Percentiles rank a stretch among this genome's conserved stretches.
Evolutionary conservation across 2,329 filamentous ascomycete genomes (phyloP).

Genomic region (Lasiodiplodia citricola): DNA sequence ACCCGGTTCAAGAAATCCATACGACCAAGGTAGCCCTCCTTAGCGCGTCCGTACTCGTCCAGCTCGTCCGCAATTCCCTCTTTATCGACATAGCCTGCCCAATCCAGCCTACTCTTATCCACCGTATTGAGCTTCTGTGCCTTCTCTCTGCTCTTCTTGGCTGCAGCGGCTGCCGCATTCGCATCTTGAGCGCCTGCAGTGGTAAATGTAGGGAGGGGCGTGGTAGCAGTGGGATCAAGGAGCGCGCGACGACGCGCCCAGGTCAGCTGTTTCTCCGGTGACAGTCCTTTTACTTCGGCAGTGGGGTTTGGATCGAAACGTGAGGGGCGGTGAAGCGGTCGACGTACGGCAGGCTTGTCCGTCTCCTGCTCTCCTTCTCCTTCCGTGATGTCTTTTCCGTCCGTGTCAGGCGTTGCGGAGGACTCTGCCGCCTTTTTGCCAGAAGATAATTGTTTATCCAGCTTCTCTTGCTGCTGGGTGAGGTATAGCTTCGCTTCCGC

Average conservation of each 20-base stretch:
- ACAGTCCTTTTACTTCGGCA: constrained; percentile 52
- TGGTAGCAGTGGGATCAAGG: constrained; percentile 1
- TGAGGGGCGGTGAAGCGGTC: constrained; percentile 53
- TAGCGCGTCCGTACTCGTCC: constrained; percentile 65
- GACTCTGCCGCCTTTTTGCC: constrained; percentile 43
- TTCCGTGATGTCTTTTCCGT: neutral
- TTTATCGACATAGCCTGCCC: constrained; percentile 67
- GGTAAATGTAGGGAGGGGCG: constrained; percentile 27
- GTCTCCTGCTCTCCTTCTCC: neutral
- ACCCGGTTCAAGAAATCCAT: constrained; percentile 68
- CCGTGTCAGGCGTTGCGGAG: constrained; percentile 33
- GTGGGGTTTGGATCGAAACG: constrained; percentile 59
- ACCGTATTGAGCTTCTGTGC: constrained; percentile 69
- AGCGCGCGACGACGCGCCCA: constrained; percentile 38
- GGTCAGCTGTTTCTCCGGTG: constrained; percentile 50
- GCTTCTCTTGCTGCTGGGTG: constrained; percentile 38
- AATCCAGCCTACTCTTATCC: constrained; percentile 69
- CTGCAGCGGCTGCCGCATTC: constrained; percentile 35
- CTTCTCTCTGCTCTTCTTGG: constrained; percentile 40
- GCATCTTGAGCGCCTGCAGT: constrained; percentile 37
- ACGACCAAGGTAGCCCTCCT: constrained; percentile 64
- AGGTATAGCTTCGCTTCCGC: constrained; percentile 62
- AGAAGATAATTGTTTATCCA: constrained; percentile 27
- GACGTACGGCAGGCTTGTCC: constrained; percentile 35
- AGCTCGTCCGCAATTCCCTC: constrained; percentile 67